These are phyloP conservation scores for Anthracocystis panici-leucophaei DNA, from an alignment of 1,284 basidiomycete genomes.

Conservation along the genomic window DNA sequence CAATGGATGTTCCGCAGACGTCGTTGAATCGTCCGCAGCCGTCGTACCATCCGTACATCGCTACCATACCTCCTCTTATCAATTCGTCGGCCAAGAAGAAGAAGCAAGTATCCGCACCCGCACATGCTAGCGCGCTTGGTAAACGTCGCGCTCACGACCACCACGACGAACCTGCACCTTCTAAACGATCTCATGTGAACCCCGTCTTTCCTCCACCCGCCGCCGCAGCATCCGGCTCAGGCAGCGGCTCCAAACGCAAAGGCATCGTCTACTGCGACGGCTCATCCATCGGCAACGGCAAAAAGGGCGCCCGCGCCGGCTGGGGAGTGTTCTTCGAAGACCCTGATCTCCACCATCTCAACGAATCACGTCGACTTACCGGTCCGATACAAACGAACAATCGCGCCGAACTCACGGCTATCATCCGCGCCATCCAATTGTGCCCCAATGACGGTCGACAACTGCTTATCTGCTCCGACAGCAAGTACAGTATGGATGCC, in stretches of 20 bases:
- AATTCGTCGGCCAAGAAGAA: neutral
- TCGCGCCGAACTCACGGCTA: constrained; percentile 84
- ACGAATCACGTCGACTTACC: constrained; percentile 81
- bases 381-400: constrained; percentile 85
- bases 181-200: neutral
- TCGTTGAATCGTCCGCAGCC: neutral
- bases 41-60: constrained; percentile 8
- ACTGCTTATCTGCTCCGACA: constrained; percentile 80
- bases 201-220: constrained; percentile 4
- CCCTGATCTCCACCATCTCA: constrained; percentile 72
- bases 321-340: constrained; percentile 64
- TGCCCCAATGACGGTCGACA: constrained; percentile 73
- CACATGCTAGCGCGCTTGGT: neutral
- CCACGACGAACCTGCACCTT: neutral
- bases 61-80: neutral
- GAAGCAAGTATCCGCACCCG: neutral
- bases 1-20: neutral
- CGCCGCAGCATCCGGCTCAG: neutral
- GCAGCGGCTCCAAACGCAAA: neutral
- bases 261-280: constrained; percentile 80
- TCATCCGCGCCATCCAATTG: constrained; percentile 79
- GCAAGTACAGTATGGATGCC: constrained; percentile 77
- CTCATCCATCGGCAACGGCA: constrained; percentile 82
- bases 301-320: constrained; percentile 51
- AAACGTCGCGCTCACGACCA: neutral